Base-by-base conservation (phyloP, 1,284 basidiomycete species). In the Ustilago trichophora region DNA sequence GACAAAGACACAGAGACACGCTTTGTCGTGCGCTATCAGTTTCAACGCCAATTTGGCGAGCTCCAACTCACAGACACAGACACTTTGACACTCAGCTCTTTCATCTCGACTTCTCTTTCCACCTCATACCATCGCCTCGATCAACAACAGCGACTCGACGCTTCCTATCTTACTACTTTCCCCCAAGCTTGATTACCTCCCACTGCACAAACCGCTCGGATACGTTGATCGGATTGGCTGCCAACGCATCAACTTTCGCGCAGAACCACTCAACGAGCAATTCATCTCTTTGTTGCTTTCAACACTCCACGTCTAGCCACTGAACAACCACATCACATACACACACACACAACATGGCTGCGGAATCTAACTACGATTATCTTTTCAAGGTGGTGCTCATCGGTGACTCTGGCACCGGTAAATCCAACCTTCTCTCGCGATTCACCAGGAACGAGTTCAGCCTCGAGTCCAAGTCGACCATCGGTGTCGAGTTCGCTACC, bases 361-460 rank as follows among this genome's bases (percentile, higher is more conserved):
- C 74, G 25, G 76, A 76, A 60, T 76, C 76, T 54, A 78, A 78
- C 69, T 78, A 78, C 60, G 76, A 78, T 52, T 78, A 75, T 56
- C 69, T 78, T 19, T 78, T 78, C 69, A 78, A 78, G 66, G 77
- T 80, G 34, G 94, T 98, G 73, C 88, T 98, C 74, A 98, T 98
- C 85, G 95, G 96, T 82, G 95, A 98, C 85, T 96, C 93, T 73
- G 96, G 95, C 77, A 95, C 98, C 82, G 95, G 95, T 83, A 98
- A 98, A 88, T 97, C 85, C 84, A 87, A 80, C 69, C 66, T 81
- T 21, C 76, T 81, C 43, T 77, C 75, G 42, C 73, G 79, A 46
- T 99, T 99, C 88, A 98, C 95, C 71, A 89, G 95, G 73, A 98
- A 98, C 82, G 95, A 98, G 85, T 99, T 98, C 88, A 96, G 95